phyloP scores from a whole-genome alignment of 163 green algal genomes.

The Prototheca cutis region DNA sequence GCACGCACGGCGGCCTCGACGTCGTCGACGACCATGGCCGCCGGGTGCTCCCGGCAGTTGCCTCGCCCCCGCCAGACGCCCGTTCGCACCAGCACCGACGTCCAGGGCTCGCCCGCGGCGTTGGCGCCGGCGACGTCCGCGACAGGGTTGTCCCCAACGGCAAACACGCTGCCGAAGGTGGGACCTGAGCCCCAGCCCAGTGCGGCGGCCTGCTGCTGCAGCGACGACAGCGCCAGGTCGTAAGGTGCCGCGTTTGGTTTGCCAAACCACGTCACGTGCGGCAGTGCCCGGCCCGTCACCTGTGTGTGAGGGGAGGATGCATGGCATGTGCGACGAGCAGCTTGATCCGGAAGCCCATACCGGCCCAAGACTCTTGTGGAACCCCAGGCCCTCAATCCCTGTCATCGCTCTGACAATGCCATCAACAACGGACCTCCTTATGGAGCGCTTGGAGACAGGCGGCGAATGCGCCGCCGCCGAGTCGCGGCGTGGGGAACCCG shows the following conservation, averaged over 20 bases:
- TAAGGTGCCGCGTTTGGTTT: conserved; percentile 71
- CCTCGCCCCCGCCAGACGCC: conserved; percentile 48
- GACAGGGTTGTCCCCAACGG: conserved; percentile 69
- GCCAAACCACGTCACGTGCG: conserved; percentile 38
- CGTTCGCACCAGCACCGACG: conserved; percentile 68
- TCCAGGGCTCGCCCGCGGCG: conserved; percentile 39
- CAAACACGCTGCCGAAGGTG: conserved; percentile 52
- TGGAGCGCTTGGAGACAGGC: conserved; percentile 44
- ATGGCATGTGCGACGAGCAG: too few species aligned
- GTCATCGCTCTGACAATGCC: too few species aligned
- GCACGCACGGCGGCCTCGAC: conserved; percentile 54
- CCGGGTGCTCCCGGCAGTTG: conserved; percentile 44
- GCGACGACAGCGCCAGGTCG: conserved; percentile 38
- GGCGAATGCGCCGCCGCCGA: conserved; percentile 71
- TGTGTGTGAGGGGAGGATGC: too few species aligned
- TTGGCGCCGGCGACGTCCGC: conserved; percentile 65
- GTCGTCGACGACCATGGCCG: conserved; percentile 50
- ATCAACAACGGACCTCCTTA: too few species aligned
- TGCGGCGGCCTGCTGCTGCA: conserved; percentile 41
- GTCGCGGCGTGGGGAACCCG: conserved; percentile 44
- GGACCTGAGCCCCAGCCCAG: conserved; percentile 26
- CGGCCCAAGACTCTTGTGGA: too few species aligned
- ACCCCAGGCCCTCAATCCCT: too few species aligned
- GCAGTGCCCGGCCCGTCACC: conserved; percentile 32
- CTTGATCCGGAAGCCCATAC: too few species aligned